Base-by-base conservation (phyloP, 2,329 filamentous ascomycete species). In the Microdochium paspali region DNA sequence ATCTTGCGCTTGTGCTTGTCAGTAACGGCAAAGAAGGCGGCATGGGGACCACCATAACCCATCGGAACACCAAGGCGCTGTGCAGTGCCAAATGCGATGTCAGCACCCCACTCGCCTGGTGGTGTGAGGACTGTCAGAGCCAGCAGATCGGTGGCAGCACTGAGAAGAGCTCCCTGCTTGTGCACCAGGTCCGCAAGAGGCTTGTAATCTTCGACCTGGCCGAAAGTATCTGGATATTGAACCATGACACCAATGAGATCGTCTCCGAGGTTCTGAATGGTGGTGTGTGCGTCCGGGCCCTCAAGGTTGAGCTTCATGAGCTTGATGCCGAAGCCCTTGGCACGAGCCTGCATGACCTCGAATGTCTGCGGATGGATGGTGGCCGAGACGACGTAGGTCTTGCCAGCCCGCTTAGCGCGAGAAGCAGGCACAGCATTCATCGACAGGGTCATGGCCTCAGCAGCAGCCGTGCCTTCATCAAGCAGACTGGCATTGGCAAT, bases 1-100 rank as follows among this genome's bases (percentile, higher is more conserved):
- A 96, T 91, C 70, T 94, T 95, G 50, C 91, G 80, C 79, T 96
- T 96, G 70, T 91, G 82, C 67, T 91, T 88, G 45, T 96, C 90
- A 47, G 81, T 81, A 47, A 90, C 90, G 20, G 91, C 87, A 64
- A 97, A 96, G 77, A 97, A 97, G 18, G 90, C 91, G 24, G 91
- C 91, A 61, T 96, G 91, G n/a, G 91, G 91, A 20, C 91, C 91
- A 59, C 91, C 91, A 57, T 84, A 94, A 45, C 91, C 91, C 61
- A 96, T 81, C 2, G 91, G 90, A 12, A 97, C 87, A 64, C 91
- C 91, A 51, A 96, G 86, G 49, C 91, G 77, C 70, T 97, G 91
- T 15, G 91, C 84, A 60, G 85, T 95, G 55, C 91, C 91, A 62
- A 97, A 95, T 4, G 90, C 91, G 57, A 97, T 88, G 62, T 97